Percentiles rank a stretch among this genome's conserved stretches.
phyloP scores from a whole-genome alignment of 768 basidiomycete species.

The Suillus paluster region DNA sequence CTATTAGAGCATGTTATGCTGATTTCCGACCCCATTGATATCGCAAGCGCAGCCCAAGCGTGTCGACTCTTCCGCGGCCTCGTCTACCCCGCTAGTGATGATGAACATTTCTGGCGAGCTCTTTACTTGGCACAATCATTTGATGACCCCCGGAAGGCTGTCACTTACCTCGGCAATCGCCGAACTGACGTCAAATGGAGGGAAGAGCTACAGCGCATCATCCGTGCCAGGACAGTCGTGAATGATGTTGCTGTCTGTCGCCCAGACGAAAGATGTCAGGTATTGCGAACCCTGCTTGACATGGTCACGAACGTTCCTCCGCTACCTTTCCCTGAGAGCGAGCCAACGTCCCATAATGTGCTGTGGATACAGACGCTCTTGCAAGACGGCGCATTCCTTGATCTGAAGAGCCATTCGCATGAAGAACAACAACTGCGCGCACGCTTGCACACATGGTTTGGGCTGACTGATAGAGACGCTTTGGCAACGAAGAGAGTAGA shows the following conservation, averaged over 20 bases:
- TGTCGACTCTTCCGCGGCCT: conserved; percentile 46
- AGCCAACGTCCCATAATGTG: conserved; percentile 52
- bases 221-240: conserved; percentile 58
- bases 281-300: conserved; percentile 55
- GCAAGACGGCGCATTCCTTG: conserved; percentile 49
- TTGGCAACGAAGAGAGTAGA: conserved; percentile 34
- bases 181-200: conserved; percentile 53
- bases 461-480: conserved; percentile 54
- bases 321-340: conserved; percentile 26
- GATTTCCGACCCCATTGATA: conserved; percentile 62
- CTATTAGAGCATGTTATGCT: conserved; percentile 61
- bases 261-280: conserved; percentile 45
- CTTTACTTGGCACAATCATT: conserved; percentile 66
- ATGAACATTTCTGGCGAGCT: conserved; percentile 62
- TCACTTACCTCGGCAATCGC: conserved; percentile 38
- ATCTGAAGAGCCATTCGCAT: conserved; percentile 22
- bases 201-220: conserved; percentile 53
- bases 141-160: conserved; percentile 64
- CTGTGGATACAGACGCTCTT: conserved; percentile 53
- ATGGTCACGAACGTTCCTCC: conserved; percentile 50
- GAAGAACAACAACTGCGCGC: conserved; percentile 53
- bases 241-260: conserved; percentile 37
- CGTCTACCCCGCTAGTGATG: conserved; percentile 50
- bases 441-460: conserved; percentile 59
- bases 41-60: conserved; percentile 56